Evolutionary conservation across 129 eudicot species (phyloP).

Genomic region (Tanacetum coccineum): DNA sequence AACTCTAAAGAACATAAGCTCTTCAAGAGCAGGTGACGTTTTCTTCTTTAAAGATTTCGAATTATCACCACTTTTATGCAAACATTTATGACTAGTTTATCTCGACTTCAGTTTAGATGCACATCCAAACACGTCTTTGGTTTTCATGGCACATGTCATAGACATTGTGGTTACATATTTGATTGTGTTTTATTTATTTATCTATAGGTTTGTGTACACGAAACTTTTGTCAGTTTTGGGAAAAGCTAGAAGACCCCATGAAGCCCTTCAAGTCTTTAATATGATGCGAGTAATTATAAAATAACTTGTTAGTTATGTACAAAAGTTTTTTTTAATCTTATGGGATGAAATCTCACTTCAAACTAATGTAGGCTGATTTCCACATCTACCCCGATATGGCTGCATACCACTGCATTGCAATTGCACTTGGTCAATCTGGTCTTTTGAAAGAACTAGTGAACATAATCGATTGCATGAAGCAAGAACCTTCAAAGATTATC

Average conservation of each 20-base stretch:
- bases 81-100: not conserved
- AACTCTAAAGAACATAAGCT: constrained; percentile 59
- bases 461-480: constrained; percentile 73
- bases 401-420: constrained; percentile 88
- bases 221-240: constrained; percentile 84
- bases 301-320: not conserved
- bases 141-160: not conserved
- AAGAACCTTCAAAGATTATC: constrained; percentile 52
- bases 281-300: constrained; percentile 66
- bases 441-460: constrained; percentile 68
- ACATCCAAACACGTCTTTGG: constrained; percentile 1
- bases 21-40: constrained; percentile 74
- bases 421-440: constrained; percentile 95
- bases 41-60: constrained; percentile 11
- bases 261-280: constrained; percentile 75
- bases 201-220: constrained; percentile 82
- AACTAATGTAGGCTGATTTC: constrained; percentile 61
- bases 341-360: constrained; percentile 19
- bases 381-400: constrained; percentile 95
- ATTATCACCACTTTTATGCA: not conserved
- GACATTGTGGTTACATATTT: not conserved
- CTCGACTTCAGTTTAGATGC: not conserved
- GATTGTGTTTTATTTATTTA: constrained; percentile 4
- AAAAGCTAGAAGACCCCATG: constrained; percentile 68
- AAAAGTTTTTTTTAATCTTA: not conserved